These are phyloP conservation scores for Bjerkandera adusta DNA, from an alignment of 1,284 basidiomycete genomes.

Conservation along the genomic window DNA sequence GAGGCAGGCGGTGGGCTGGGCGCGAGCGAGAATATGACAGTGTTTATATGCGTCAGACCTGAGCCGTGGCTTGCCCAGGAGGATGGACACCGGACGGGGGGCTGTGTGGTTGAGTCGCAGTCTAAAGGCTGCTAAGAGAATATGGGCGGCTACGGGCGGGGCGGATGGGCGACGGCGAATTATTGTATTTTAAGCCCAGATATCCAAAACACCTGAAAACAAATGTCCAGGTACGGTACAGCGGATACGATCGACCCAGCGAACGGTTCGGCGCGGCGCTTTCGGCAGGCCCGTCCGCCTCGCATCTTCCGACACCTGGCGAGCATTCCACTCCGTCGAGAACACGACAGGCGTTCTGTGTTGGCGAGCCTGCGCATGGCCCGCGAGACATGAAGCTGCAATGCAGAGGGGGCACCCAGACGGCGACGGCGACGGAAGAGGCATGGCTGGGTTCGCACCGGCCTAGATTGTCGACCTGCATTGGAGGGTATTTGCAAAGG, in stretches of 20 bases:
- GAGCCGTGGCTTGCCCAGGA: neutral
- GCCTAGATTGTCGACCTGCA: no score
- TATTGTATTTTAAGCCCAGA: slow-evolving; percentile 1
- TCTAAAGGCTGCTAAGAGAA: neutral
- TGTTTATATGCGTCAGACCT: slow-evolving; percentile 1
- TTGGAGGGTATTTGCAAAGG: no score
- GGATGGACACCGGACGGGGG: neutral
- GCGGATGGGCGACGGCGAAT: neutral
- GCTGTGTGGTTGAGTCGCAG: slow-evolving; percentile 2
- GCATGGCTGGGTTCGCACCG: no score
- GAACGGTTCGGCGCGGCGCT: slow-evolving; percentile 6
- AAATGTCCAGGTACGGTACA: slow-evolving; percentile 1
- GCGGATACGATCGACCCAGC: slow-evolving; percentile 8
- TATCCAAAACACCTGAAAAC: neutral
- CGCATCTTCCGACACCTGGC: no score
- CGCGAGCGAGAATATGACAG: slow-evolving; percentile 1
- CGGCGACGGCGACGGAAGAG: no score
- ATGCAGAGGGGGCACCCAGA: no score
- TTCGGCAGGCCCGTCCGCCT: slow-evolving; percentile 10
- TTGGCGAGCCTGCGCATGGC: no score
- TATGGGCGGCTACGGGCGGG: no score
- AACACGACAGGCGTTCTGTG: no score
- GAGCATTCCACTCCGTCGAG: no score
- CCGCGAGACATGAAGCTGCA: no score
- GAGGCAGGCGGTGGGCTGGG: neutral